Percentiles rank a stretch among this genome's conserved stretches.
These are phyloP conservation scores for Malus fusca DNA, from an alignment of 306 rosid species.

Conservation along the genomic window DNA sequence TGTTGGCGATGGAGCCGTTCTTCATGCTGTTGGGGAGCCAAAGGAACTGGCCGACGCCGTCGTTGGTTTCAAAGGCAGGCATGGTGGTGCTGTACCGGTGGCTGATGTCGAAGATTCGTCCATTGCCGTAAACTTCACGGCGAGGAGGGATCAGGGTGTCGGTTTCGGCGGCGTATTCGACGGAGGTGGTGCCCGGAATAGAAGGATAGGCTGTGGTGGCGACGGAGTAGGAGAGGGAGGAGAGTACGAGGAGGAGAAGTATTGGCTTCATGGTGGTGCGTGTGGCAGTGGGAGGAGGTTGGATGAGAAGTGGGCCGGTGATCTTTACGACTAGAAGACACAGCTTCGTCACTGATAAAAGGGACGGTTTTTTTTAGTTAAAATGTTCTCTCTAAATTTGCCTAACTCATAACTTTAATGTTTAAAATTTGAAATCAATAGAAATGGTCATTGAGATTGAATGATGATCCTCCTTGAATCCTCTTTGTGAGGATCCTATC, in stretches of 20 bases:
- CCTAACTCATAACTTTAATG: too few species aligned
- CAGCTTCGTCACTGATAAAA: too few species aligned
- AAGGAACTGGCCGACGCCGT: conserved; percentile 61
- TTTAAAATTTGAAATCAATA: too few species aligned
- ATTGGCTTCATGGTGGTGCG: conserved; percentile 18
- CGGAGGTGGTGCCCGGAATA: conserved; percentile 35
- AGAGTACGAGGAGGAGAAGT: conserved; percentile 15
- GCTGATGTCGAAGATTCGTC: conserved; percentile 58
- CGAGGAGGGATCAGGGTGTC: conserved; percentile 42
- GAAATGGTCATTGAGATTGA: rapidly evolving
- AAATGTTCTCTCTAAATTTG: too few species aligned
- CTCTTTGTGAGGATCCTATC: too few species aligned
- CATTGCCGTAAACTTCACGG: conserved; percentile 69
- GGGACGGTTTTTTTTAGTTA: too few species aligned
- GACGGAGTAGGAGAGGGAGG: conserved; percentile 18
- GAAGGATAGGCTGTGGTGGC: conserved; percentile 45
- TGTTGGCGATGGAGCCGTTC: conserved; percentile 68
- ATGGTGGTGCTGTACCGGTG: conserved; percentile 42
- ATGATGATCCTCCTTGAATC: rapidly evolving
- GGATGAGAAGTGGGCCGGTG: not conserved
- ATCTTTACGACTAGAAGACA: too few species aligned
- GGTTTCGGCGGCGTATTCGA: conserved; percentile 12
- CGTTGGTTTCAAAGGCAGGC: conserved; percentile 54
- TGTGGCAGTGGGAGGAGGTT: not conserved
- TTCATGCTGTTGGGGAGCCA: conserved; percentile 73